phyloP scores from a whole-genome alignment of 192 early-diverging fungal species.

The Rhizophagus prolifer region DNA sequence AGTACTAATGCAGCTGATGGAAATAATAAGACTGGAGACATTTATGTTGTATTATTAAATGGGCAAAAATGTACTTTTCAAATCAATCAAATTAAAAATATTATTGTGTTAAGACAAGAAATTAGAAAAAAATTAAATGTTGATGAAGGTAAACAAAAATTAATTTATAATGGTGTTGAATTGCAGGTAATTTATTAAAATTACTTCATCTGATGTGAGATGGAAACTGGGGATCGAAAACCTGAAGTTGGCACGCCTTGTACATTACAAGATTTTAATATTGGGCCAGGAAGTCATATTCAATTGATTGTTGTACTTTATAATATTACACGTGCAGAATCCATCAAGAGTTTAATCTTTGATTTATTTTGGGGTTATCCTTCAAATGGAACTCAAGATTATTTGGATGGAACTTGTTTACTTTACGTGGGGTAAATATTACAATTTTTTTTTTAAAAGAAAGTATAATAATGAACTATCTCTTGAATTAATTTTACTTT shows the following conservation, averaged over 20 bases:
- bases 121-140: constrained; percentile 14
- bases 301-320: constrained; percentile 34
- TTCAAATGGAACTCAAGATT: constrained; percentile 8
- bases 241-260: background rate
- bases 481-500: background rate
- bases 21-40: background rate
- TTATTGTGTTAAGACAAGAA: background rate
- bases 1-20: background rate
- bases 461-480: no score
- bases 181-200: constrained; percentile 13
- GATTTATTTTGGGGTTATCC: constrained; percentile 31
- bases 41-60: constrained; percentile 24
- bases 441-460: background rate
- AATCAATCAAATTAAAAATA: background rate
- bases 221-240: background rate
- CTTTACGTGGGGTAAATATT: constrained; percentile 16
- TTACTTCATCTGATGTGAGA: no score
- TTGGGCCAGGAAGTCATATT: constrained; percentile 21
- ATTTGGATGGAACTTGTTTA: constrained; percentile 33
- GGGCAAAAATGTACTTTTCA: constrained; percentile 7
- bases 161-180: constrained; percentile 25
- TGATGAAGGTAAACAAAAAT: constrained; percentile 27
- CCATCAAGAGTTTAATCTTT: constrained; percentile 24
- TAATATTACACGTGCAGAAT: constrained; percentile 17
- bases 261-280: constrained; percentile 11